These are phyloP conservation scores for Ceratocystis eucalypticola DNA, from an alignment of 2,329 filamentous ascomycete genomes.

Conservation along the genomic window DNA sequence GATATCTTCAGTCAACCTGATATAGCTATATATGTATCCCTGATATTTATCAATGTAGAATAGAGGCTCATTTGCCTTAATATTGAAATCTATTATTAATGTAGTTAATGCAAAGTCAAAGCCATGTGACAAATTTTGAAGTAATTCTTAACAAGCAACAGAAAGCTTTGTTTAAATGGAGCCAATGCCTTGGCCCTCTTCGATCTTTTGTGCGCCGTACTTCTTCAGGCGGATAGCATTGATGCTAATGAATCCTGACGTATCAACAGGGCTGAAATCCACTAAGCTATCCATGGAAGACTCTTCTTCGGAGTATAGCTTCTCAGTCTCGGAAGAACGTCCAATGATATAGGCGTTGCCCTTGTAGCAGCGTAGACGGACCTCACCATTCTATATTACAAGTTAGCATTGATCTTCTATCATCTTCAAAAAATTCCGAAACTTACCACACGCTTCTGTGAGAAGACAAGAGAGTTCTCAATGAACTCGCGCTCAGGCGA, in stretches of 20 bases:
- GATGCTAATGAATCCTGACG: conserved; percentile 49
- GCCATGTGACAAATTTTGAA: no score
- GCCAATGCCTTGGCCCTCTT: conserved; percentile 25
- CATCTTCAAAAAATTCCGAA: neutral
- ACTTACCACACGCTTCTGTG: conserved; percentile 38
- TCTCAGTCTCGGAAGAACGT: conserved; percentile 33
- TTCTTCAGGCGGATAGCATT: conserved; percentile 53
- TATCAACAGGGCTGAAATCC: conserved; percentile 31
- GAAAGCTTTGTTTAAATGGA: neutral
- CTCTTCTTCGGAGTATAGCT: conserved; percentile 39
- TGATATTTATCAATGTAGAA: no score
- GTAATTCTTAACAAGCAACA: no score
- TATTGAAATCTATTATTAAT: no score
- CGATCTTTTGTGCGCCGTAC: conserved; percentile 26
- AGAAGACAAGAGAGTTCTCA: conserved; percentile 47
- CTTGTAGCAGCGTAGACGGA: conserved; percentile 31
- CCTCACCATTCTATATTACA: conserved; percentile 25
- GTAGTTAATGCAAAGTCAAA: no score
- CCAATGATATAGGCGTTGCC: conserved; percentile 37
- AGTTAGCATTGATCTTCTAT: neutral
- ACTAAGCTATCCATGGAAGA: conserved; percentile 38
- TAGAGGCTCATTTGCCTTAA: no score
- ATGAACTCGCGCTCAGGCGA: conserved; percentile 40
- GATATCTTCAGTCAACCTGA: no score
- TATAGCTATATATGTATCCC: no score